Base-by-base conservation (phyloP, 202 grass and related monocot genomes). In the Alloteropsis angusta region DNA sequence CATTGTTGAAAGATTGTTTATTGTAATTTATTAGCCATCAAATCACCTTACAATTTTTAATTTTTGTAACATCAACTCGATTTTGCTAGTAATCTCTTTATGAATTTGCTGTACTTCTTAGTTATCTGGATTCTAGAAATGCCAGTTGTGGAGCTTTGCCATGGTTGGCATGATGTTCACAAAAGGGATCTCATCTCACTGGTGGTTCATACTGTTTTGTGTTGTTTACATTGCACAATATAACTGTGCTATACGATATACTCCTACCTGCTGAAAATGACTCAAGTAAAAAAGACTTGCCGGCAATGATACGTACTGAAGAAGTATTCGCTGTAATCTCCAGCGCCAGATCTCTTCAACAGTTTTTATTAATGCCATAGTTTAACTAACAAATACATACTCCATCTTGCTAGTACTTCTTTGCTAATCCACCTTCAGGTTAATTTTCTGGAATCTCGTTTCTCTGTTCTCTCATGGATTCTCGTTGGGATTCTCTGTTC, bases 61-160 rank as follows among this genome's bases (percentile, higher is more conserved):
- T 8, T 86, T 93, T 68, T 86, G 91, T 91, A 91, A 83, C 71
- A 86, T 65, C 26, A 76, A 83, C 71, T 86, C 23, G 32, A 80
- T 86, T 82, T 86, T 86, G 77, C 53, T 84, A 86, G 78, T 67
- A 46, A 82, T 79, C 66, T 32, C 52, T 83, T 55, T 67, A 49
- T 56, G 65, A 71, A 14, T 65, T 84, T 76, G 70, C 75, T 79
- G 60, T 80, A 79, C 69, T 61, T 68, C 14, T 61, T 34, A 43
- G 44, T 67, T n/a, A 10, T 4, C 13, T 60, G 39, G 35, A 57
- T 72, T 47, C 32, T 50, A 13, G 50, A 65, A 72, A 67, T 78
- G 32, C 17, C 36, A 71, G 9, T 2, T 72, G 8, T 12, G 30
- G 10, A 55, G n/a, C 21, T 73, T 28, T 59, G 1, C 71, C 53